Evolutionary conservation across 2,329 filamentous ascomycete genomes (phyloP), one percentile per base, ranked within the genome.

Genomic region (Nemania bipapillata): DNA sequence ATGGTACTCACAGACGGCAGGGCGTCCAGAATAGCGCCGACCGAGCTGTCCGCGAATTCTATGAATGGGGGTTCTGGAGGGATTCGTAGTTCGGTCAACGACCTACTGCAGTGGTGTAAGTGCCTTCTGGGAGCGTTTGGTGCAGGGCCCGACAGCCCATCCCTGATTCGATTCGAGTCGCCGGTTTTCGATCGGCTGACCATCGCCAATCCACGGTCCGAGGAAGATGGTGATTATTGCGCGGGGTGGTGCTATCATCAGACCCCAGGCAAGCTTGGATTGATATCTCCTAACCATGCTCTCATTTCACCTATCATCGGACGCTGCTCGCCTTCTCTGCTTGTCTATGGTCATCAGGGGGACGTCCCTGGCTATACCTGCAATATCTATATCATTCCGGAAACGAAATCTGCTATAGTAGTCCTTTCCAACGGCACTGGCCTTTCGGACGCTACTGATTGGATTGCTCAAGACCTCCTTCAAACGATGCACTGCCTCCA

Each of bases 291-390:
- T 2, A 50, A 50, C 17, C 47, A 22, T 28, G 47, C 47, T 17
- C 47, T 50, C 8, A 28, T 28, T 4, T 24, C 47, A 50, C 47
- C 47, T 15, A 22, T 28, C 20, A 50, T 50, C 47, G 47, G 47
- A 50, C 20, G 20, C 5, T 5, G 3, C 20, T 24, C 47, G 20
- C 20, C 47, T 28, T 26, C 47, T 26, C 47, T 24, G 17, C 40
- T 45, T 11, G 20, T 50, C 47, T 50, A 24, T 28, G 47, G 47
- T 15, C 47, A 50, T 15, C 47, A 50, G 26, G 47, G 47, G 11
- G 47, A 50, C 47, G 47, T 50, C 47, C 47, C 47, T 28, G 47
- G 47, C 47, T 50, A 50, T 26, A 50, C 47, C 20, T 50, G 47
- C 47, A 50, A 26, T 15, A 24, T 50, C 20, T 50, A 50, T 15